Conservation (phyloP, 306 rosid genomes). For the Senna tora region DNA sequence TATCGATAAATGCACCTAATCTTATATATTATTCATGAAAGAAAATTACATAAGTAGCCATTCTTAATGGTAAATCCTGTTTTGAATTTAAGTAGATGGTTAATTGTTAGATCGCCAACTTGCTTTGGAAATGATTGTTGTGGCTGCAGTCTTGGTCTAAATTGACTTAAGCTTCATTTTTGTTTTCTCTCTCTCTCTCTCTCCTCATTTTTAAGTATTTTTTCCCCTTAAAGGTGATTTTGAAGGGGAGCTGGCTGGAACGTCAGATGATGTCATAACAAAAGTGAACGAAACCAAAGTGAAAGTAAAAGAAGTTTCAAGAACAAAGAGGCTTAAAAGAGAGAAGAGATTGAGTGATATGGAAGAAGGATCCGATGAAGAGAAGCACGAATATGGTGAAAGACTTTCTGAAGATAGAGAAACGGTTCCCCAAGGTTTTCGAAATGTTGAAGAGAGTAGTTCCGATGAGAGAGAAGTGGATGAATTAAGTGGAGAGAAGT, state of each 20-base stretch:
- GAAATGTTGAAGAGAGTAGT: conserved; percentile 48
- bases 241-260: conserved; percentile 61
- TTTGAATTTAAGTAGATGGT: conserved; percentile 15
- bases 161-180: conserved; percentile 9
- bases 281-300: conserved; percentile 53
- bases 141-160: not conserved
- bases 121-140: conserved; percentile 9
- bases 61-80: not conserved
- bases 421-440: conserved; percentile 43
- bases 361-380: conserved; percentile 61
- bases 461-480: conserved; percentile 59
- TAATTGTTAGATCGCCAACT: conserved; percentile 25
- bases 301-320: conserved; percentile 55
- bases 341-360: conserved; percentile 40
- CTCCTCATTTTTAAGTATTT: not conserved
- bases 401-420: conserved; percentile 50
- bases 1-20: not conserved
- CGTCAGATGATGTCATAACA: conserved; percentile 40
- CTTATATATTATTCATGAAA: not conserved
- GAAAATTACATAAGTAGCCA: not conserved
- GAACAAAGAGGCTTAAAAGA: conserved; percentile 45
- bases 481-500: conserved; percentile 53
- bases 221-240: conserved; percentile 57
- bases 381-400: conserved; percentile 49
- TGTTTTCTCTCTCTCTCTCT: conserved; percentile 11